Percentiles rank a stretch among this genome's conserved stretches.
These are phyloP conservation scores for Gnomoniopsis smithogilvyi DNA, from an alignment of 2,329 filamentous ascomycete genomes.

Conservation along the genomic window DNA sequence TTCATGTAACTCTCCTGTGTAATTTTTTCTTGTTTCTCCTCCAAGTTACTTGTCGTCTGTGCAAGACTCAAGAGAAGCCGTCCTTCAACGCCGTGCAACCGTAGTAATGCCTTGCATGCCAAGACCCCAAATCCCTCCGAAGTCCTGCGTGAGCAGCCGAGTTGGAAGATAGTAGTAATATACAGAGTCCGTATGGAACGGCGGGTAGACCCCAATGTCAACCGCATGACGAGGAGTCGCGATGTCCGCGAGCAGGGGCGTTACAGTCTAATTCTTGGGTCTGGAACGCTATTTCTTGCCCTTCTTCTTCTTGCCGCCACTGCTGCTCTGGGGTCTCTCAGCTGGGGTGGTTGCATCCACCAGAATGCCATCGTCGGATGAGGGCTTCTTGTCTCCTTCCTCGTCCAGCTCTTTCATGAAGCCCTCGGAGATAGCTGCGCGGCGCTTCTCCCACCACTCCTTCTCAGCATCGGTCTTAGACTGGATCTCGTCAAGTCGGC, in stretches of 20 bases:
- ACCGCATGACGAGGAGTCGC: background rate
- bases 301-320: constrained; percentile 59
- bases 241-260: background rate
- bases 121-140: background rate
- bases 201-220: background rate
- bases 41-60: background rate
- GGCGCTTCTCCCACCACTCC: constrained; percentile 89
- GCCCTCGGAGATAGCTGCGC: constrained; percentile 66
- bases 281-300: constrained; percentile 51
- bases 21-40: background rate
- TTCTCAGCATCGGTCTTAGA: constrained; percentile 69
- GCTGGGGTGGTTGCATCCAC: constrained; percentile 57
- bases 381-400: constrained; percentile 47
- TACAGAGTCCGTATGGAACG: constrained; percentile 1
- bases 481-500: constrained; percentile 72
- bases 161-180: constrained; percentile 1
- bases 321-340: constrained; percentile 27
- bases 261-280: background rate
- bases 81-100: constrained; percentile 17
- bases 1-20: background rate
- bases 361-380: constrained; percentile 73
- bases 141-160: background rate
- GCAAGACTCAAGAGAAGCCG: background rate
- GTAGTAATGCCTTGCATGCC: constrained; percentile 15
- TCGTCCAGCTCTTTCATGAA: constrained; percentile 84